Evolutionary conservation across 306 rosid species (phyloP), one percentile per base, ranked within the genome.

Genomic region (Gastrolobium bilobum): DNA sequence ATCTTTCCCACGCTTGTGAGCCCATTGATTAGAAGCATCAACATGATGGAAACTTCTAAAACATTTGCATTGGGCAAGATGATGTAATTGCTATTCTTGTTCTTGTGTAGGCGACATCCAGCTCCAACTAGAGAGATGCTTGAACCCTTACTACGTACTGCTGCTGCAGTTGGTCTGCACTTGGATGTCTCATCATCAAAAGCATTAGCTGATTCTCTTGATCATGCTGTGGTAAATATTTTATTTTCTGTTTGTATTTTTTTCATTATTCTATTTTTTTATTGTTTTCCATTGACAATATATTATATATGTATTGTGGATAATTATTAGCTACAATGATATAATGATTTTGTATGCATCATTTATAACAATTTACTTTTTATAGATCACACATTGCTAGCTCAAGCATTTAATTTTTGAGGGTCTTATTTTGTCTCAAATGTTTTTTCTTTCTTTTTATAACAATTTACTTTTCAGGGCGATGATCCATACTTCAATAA

Each of bases 171-270:
- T 87, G 98, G 98, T 75, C 87, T 95, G 77, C 83, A 81, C 85
- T 90, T 95, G 96, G 97, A 95, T 80, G 89, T 90, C 39, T 86
- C 98, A 4, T 91, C 99, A 30, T 95, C 98, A 50, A 95, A 93
- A 83, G 92, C 96, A 59, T 84, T 95, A 83, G 99, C 99, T 74
- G 97, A 95, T 86, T 95, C 98, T 66, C 99, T 95, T 76, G 99
- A 95, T 84, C 87, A 46, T 79, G 98, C 99, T 31, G 95, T 93
- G 94, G 99, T 93, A 82, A 65, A 69, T 86, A 52, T 46, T 76
- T 29, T 62, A 13, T 38, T 48, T 3, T 39, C 30, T 37, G 42
- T 31, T 11, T 53, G 26, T 59, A 31, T 68, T 35, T 66, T n/a
- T 35, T 39, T 40, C 63, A 13, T 62, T 69, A 57, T n/a, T 67